Conservation (phyloP, 2,329 filamentous ascomycete species). For the Penicillium rolfsii region DNA sequence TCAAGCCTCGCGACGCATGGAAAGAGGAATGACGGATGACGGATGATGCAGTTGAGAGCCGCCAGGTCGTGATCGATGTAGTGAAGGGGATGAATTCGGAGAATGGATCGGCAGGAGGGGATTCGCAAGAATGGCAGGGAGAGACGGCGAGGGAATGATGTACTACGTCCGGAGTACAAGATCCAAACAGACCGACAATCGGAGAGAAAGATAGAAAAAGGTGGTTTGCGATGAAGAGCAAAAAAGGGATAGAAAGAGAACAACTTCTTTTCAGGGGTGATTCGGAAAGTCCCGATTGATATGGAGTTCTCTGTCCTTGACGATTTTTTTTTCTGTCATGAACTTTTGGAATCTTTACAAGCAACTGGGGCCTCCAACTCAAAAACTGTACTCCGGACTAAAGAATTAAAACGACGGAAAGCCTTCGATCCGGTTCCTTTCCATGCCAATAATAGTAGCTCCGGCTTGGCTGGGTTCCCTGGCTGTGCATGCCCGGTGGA, state of each 20-base stretch:
- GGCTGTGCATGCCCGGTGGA: constrained; percentile 21
- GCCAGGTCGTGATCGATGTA: constrained; percentile 2
- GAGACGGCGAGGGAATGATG: constrained; percentile 2
- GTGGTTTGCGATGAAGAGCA: constrained; percentile 1
- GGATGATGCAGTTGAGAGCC: not conserved
- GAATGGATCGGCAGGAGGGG: constrained; percentile 47
- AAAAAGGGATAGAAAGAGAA: constrained; percentile 5
- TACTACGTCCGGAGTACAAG: not conserved
- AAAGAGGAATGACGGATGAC: constrained; percentile 17
- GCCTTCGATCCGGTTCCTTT: constrained; percentile 26
- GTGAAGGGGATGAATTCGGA: constrained; percentile 19
- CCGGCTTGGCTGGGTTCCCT: constrained; percentile 13
- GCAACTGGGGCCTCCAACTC: not conserved
- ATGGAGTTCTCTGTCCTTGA: constrained; percentile 1
- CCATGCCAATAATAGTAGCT: constrained; percentile 31
- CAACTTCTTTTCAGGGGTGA: constrained; percentile 7
- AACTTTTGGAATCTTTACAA: not conserved
- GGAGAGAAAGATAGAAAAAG: constrained; percentile 8
- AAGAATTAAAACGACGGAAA: constrained; percentile 12
- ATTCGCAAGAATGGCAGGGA: constrained; percentile 36
- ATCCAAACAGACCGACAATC: constrained; percentile 4
- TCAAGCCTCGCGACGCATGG: constrained; percentile 23
- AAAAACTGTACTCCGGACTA: constrained; percentile 4
- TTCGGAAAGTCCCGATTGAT: constrained; percentile 9
- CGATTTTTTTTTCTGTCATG: constrained; percentile 11